Evolutionary conservation across 805 yeast species (phyloP), one percentile per base, ranked within the genome.

Genomic region (Yueomyces sinensis): DNA sequence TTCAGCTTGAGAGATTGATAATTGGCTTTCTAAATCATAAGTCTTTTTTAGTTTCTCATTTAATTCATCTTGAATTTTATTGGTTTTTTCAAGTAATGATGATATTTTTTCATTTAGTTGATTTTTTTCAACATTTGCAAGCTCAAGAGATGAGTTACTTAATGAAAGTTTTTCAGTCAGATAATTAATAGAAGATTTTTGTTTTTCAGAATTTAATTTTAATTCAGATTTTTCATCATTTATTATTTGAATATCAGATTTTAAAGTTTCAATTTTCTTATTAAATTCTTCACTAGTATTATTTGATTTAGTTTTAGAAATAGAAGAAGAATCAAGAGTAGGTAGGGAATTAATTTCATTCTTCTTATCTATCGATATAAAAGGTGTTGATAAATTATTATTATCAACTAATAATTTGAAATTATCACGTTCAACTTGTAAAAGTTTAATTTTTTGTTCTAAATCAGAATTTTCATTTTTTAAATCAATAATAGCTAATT

Each of bases 371-470:
- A 17, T 11, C 19, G 7, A 17, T 13, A 5, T 20, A 30, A 23
- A n/a, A 18, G 17, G n/a, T 7, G 11, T 7, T 20, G 24, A 7
- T 20, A 20, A 20, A 20, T 20, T 20, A 20, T 34, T 28, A 3
- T 14, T 31, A 13, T 30, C 17, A 13, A 18, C 13, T 22, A 31
- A 24, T 9, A 40, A 29, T 48, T 74, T 66, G 45, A 76, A 66
- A 59, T 75, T 71, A 44, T 86, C 93, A 36, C 86, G 69, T 52
- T 82, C 93, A 40, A 74, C 68, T 4, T 66, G 58, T 2, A 72
- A 64, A 2, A 78, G 67, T 9, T 63, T 69, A 30, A 76, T 52
- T 48, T 71, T 73, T 2, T 65, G 49, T 41, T 70, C 72, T 9
- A 73, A 49, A 14, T 67, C 59, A 16, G 65, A 62, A 27, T 81